Percentiles rank a stretch among this genome's conserved stretches.
phyloP scores from a whole-genome alignment of 805 yeast species.

The Scheffersomyces coipomensis region DNA sequence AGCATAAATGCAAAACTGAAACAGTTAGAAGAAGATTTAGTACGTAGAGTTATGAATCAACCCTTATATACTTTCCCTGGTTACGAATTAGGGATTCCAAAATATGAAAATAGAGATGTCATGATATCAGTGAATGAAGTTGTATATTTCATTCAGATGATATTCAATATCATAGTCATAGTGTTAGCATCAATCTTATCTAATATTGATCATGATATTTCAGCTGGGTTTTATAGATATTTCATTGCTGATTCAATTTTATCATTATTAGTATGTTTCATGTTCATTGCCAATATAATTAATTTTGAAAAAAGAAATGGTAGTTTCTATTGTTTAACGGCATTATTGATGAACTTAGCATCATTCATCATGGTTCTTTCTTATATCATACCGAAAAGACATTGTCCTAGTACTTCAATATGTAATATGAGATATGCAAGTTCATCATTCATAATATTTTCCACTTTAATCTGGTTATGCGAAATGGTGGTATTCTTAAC shows the following conservation, averaged over 20 bases:
- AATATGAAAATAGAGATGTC: slow-evolving; percentile 9
- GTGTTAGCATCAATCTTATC: slow-evolving; percentile 24
- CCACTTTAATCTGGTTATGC: slow-evolving; percentile 37
- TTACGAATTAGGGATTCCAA: slow-evolving; percentile 10
- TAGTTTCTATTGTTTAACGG: slow-evolving; percentile 36
- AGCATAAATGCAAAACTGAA: slow-evolving; percentile 21
- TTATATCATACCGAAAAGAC: slow-evolving; percentile 20
- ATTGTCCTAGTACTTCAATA: slow-evolving; percentile 15
- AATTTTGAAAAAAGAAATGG: slow-evolving; percentile 41
- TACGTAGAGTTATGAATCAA: slow-evolving; percentile 31
- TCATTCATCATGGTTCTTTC: slow-evolving; percentile 31
- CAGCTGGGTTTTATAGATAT: slow-evolving; percentile 29
- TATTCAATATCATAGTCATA: slow-evolving; percentile 25
- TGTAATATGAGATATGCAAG: slow-evolving; percentile 35
- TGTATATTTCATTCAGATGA: slow-evolving; percentile 28
- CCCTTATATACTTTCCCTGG: slow-evolving; percentile 20
- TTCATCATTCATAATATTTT: slow-evolving; percentile 35
- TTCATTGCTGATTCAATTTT: slow-evolving; percentile 36
- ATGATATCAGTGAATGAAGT: slow-evolving; percentile 26
- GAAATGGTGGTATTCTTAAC: slow-evolving; percentile 38
- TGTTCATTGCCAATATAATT: slow-evolving; percentile 35
- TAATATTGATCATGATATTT: slow-evolving; percentile 19
- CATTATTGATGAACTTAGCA: slow-evolving; percentile 30
- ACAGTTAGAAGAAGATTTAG: slow-evolving; percentile 24
- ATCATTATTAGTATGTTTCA: slow-evolving; percentile 29